Evolutionary conservation across 495 filamentous ascomycete species (phyloP).

Genomic region (Neurospora hispaniola): DNA sequence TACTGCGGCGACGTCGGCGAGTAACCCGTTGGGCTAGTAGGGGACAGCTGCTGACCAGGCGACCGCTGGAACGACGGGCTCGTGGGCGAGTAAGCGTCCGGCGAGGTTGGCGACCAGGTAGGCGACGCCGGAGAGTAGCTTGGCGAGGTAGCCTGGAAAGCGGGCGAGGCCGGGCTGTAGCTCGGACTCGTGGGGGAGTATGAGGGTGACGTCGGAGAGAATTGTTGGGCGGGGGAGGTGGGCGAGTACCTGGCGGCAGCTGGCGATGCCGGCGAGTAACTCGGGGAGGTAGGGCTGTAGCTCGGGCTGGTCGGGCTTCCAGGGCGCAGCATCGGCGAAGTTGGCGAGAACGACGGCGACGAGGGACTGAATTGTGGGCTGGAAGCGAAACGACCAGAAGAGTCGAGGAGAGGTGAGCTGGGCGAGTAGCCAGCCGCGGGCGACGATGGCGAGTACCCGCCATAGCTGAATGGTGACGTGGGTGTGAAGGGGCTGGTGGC

Average conservation of each 20-base stretch:
- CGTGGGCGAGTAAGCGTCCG: slow-evolving; percentile 65
- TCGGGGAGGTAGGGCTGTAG: slow-evolving; percentile 78
- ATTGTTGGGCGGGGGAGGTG: slow-evolving; percentile 43
- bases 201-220: slow-evolving; percentile 57
- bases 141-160: slow-evolving; percentile 47
- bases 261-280: slow-evolving; percentile 64
- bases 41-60: slow-evolving; percentile 39
- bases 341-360: slow-evolving; percentile 76
- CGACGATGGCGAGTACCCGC: slow-evolving; percentile 53
- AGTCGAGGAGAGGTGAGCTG: slow-evolving; percentile 50
- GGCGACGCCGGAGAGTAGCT: slow-evolving; percentile 67
- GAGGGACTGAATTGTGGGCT: slow-evolving; percentile 64
- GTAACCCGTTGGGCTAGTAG: slow-evolving; percentile 41
- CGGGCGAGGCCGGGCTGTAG: slow-evolving; percentile 57
- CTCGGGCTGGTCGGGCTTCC: slow-evolving; percentile 51
- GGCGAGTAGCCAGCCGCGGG: slow-evolving; percentile 67
- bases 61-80: slow-evolving; percentile 59
- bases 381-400: slow-evolving; percentile 54
- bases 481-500: slow-evolving; percentile 74
- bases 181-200: slow-evolving; percentile 50
- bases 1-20: slow-evolving; percentile 41
- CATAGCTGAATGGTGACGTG: slow-evolving; percentile 55
- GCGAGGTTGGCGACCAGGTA: slow-evolving; percentile 56
- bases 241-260: slow-evolving; percentile 50
- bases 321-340: slow-evolving; percentile 58